Percentiles rank a stretch among this genome's conserved stretches.
Conservation (phyloP, 108 stramenopile genomes). For the Skeletonema costatum region DNA sequence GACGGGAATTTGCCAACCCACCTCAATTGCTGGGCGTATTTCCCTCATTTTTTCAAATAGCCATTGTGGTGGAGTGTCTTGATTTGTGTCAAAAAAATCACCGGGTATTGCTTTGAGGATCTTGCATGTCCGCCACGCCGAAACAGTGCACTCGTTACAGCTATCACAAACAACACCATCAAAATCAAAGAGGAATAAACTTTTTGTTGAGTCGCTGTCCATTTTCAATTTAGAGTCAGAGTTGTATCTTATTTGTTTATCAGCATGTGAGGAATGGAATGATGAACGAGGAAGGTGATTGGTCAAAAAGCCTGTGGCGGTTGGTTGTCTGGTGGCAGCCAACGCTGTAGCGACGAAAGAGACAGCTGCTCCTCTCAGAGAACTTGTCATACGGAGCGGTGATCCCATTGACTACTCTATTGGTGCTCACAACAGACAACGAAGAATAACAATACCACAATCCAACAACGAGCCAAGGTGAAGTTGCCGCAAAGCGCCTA, state of each 20-base stretch:
- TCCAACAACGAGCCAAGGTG: too few relatives aligned
- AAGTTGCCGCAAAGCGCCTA: too few relatives aligned
- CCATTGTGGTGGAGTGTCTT: constrained; percentile 33
- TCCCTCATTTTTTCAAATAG: constrained; percentile 49
- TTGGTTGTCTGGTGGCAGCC: background rate
- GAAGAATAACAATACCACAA: too few relatives aligned
- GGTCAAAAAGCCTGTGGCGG: background rate
- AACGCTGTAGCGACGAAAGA: background rate
- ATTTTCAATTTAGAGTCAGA: background rate
- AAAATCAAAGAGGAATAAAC: constrained; percentile 32
- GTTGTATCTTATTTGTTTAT: background rate
- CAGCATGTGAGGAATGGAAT: background rate
- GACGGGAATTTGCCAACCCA: constrained; percentile 49
- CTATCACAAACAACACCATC: constrained; percentile 44
- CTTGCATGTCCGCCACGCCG: constrained; percentile 36
- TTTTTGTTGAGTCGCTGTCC: background rate
- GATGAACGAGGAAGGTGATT: background rate
- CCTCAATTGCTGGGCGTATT: constrained; percentile 48
- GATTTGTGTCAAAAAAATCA: background rate
- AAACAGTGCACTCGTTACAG: constrained; percentile 47
- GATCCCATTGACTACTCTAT: background rate
- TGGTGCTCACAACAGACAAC: too few relatives aligned
- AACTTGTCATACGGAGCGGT: background rate
- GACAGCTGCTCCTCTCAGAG: background rate
- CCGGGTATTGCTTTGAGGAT: constrained; percentile 24